A percentile compares a stretch with the other conserved stretches of the same genome.
These are phyloP conservation scores for Ganoderma multipileum DNA, from an alignment of 1,284 basidiomycete genomes.

Conservation along the genomic window DNA sequence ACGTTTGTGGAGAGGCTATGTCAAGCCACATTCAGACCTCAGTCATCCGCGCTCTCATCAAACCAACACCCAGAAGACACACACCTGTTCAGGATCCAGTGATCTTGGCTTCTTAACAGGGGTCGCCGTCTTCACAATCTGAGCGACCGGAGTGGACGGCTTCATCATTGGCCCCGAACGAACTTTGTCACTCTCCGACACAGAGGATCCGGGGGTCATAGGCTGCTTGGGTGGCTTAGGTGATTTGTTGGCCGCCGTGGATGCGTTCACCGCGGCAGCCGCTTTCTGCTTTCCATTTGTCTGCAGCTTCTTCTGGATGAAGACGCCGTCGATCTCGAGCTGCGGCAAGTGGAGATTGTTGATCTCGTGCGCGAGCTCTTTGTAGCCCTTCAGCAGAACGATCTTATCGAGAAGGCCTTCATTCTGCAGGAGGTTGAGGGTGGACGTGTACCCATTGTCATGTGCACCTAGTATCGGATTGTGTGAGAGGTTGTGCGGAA, in stretches of 20 bases:
- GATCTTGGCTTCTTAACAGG: constrained; percentile 22
- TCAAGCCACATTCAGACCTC: background rate
- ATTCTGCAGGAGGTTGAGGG: constrained; percentile 54
- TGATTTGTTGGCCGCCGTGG: constrained; percentile 26
- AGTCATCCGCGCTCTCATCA: background rate
- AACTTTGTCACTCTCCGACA: constrained; percentile 35
- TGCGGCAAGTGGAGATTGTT: constrained; percentile 49
- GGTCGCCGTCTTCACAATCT: constrained; percentile 16
- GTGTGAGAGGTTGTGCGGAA: constrained; percentile 20
- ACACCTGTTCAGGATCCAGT: constrained; percentile 33
- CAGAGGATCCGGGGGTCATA: constrained; percentile 24
- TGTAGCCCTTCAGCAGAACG: constrained; percentile 57
- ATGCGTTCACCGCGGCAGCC: constrained; percentile 7
- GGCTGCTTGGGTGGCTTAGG: constrained; percentile 26
- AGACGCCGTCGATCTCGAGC: constrained; percentile 54
- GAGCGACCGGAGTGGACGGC: constrained; percentile 24
- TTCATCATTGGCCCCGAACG: constrained; percentile 19
- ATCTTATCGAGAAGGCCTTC: constrained; percentile 57
- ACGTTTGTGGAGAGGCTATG: constrained; percentile 44
- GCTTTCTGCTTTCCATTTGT: constrained; percentile 34
- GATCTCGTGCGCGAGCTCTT: constrained; percentile 52
- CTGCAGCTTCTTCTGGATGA: constrained; percentile 52
- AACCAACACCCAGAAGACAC: background rate
- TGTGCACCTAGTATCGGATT: constrained; percentile 46
- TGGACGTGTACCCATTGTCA: constrained; percentile 61